phyloP scores from a whole-genome alignment of 1,284 basidiomycete species.

The Tilletia caries region DNA sequence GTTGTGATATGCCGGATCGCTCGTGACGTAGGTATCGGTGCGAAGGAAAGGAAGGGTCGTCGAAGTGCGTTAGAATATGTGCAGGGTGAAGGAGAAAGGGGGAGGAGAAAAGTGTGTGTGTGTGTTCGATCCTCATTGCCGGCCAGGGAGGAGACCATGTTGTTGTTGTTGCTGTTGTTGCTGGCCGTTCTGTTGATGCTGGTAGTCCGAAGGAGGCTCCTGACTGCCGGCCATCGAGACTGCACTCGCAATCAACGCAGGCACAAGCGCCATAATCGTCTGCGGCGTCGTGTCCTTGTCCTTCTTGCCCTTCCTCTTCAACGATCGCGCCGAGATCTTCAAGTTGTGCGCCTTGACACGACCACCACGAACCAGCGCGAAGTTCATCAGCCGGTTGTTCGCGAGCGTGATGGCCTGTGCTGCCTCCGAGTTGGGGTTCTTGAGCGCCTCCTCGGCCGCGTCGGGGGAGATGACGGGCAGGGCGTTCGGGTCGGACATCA shows the following conservation, averaged over 20 bases:
- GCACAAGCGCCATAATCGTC: conserved; percentile 65
- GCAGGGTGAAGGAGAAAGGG: too few relatives aligned
- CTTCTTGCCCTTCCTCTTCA: conserved; percentile 41
- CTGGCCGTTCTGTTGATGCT: not conserved
- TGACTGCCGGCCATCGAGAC: conserved; percentile 6
- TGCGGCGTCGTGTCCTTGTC: conserved; percentile 59
- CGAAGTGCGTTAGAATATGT: too few relatives aligned
- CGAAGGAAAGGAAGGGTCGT: too few relatives aligned
- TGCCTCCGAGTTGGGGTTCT: conserved; percentile 71
- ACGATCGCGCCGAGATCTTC: conserved; percentile 39
- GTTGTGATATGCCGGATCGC: too few relatives aligned
- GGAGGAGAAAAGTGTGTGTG: too few relatives aligned
- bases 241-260: conserved; percentile 34
- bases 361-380: conserved; percentile 59
- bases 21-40: too few relatives aligned
- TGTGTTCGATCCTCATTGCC: too few relatives aligned
- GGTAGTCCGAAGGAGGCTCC: conserved; percentile 11
- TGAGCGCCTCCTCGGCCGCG: conserved; percentile 57
- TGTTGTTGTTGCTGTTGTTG: not conserved
- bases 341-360: conserved; percentile 65
- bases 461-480: conserved; percentile 69
- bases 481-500: conserved; percentile 67
- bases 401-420: conserved; percentile 62
- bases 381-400: conserved; percentile 38
- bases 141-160: not conserved